phyloP scores from a whole-genome alignment of 1,139 yeast genomes.

The Meyerozyma sp. region DNA sequence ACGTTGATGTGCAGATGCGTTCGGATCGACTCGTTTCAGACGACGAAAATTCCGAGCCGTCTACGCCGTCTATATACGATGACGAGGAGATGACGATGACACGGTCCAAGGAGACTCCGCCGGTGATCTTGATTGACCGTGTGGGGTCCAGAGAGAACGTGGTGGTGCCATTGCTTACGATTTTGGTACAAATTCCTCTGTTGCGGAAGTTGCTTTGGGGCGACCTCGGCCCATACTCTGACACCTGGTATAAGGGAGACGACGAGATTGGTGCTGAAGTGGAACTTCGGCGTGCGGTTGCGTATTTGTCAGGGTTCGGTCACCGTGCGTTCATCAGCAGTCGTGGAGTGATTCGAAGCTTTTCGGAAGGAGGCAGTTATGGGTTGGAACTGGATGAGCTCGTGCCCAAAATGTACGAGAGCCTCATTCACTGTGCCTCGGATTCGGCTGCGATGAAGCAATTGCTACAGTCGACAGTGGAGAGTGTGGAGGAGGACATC shows the following conservation, averaged over 20 bases:
- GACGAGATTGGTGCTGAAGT: conserved; percentile 5
- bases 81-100: background rate
- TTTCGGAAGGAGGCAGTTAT: background rate
- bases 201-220: conserved; percentile 11
- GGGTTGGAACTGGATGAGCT: background rate
- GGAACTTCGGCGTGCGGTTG: conserved; percentile 5
- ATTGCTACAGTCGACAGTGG: conserved; percentile 21
- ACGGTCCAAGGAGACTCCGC: conserved; percentile 8
- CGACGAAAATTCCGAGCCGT: conserved; percentile 1
- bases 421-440: conserved; percentile 9
- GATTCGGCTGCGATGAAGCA: conserved; percentile 6
- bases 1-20: background rate
- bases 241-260: conserved; percentile 10
- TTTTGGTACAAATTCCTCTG: conserved; percentile 20
- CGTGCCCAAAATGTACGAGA: background rate
- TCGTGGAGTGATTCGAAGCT: background rate
- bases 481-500: conserved; percentile 20
- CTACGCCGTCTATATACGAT: background rate
- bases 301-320: conserved; percentile 9
- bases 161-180: conserved; percentile 20
- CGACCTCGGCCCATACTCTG: conserved; percentile 12
- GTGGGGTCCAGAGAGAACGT: conserved; percentile 19
- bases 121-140: conserved; percentile 11
- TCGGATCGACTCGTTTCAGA: background rate
- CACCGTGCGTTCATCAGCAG: conserved; percentile 9